Evolutionary conservation across 1,139 yeast genomes (phyloP).

Genomic region (Candida smagusa): DNA sequence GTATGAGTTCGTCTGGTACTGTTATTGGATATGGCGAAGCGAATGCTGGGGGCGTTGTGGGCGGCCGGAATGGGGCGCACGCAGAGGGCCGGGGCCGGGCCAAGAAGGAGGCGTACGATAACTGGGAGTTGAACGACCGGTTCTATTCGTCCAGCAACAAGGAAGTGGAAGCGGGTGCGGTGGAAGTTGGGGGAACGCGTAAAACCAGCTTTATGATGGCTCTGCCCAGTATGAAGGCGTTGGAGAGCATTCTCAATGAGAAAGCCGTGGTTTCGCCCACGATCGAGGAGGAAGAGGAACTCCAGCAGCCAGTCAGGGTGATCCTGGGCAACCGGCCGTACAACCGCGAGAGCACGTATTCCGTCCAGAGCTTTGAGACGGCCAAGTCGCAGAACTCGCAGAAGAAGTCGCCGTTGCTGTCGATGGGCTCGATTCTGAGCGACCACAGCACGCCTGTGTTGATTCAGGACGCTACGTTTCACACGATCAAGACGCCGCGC

Average conservation of each 20-base stretch:
- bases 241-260: conserved; percentile 44
- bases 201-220: conserved; percentile 47
- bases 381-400: conserved; percentile 19
- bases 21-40: no score
- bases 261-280: conserved; percentile 6
- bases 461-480: conserved; percentile 24
- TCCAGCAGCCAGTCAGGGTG: conserved; percentile 1
- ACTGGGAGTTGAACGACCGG: conserved; percentile 4
- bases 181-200: conserved; percentile 1
- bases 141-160: conserved; percentile 25
- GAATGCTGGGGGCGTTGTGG: no score
- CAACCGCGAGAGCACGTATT: conserved; percentile 12
- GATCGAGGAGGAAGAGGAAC: conserved; percentile 15
- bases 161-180: neutral
- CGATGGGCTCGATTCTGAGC: conserved; percentile 5
- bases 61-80: no score
- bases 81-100: neutral
- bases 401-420: conserved; percentile 6
- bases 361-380: conserved; percentile 31
- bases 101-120: neutral
- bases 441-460: conserved; percentile 18
- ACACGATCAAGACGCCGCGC: conserved; percentile 9
- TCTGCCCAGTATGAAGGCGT: conserved; percentile 54
- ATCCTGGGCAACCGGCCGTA: neutral
- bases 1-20: no score